Evolutionary conservation across 768 basidiomycete genomes (phyloP).

Genomic region (Pleurotus tuoliensis): DNA sequence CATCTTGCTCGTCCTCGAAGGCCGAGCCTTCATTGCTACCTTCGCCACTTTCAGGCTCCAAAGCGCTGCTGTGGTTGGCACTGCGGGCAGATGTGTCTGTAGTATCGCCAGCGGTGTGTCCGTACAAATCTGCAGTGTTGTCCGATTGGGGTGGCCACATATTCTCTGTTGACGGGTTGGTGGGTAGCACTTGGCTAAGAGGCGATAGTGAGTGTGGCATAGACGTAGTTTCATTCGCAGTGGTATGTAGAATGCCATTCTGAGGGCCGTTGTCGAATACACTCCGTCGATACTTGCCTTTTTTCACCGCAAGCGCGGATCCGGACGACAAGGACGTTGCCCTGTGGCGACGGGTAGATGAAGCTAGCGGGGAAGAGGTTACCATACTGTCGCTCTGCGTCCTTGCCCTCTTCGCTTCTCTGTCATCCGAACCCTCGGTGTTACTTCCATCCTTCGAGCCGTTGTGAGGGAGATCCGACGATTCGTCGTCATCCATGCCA

Average conservation of each 20-base stretch:
- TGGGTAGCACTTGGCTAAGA: background rate
- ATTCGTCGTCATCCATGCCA: too few relatives aligned
- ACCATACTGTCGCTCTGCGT: background rate
- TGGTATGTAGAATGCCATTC: background rate
- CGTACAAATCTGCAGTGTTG: too few relatives aligned
- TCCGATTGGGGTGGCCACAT: background rate
- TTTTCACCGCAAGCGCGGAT: too few relatives aligned
- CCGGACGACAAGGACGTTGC: too few relatives aligned
- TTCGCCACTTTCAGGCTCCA: background rate
- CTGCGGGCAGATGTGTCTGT: too few relatives aligned
- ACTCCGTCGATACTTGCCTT: too few relatives aligned
- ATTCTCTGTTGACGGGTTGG: background rate
- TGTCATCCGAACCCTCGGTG: too few relatives aligned
- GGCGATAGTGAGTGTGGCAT: background rate
- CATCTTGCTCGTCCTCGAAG: constrained; percentile 22
- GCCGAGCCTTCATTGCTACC: constrained; percentile 13
- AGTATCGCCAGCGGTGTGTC: too few relatives aligned
- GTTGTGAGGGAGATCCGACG: too few relatives aligned
- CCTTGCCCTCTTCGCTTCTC: background rate
- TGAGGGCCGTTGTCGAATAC: too few relatives aligned
- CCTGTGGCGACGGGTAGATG: background rate
- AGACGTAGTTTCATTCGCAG: background rate
- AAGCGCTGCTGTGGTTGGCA: too few relatives aligned
- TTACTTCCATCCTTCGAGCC: too few relatives aligned
- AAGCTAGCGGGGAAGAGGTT: background rate